Base-by-base conservation (phyloP, 2,329 filamentous ascomycete genomes). In the Byssoonygena ceratinophila region DNA sequence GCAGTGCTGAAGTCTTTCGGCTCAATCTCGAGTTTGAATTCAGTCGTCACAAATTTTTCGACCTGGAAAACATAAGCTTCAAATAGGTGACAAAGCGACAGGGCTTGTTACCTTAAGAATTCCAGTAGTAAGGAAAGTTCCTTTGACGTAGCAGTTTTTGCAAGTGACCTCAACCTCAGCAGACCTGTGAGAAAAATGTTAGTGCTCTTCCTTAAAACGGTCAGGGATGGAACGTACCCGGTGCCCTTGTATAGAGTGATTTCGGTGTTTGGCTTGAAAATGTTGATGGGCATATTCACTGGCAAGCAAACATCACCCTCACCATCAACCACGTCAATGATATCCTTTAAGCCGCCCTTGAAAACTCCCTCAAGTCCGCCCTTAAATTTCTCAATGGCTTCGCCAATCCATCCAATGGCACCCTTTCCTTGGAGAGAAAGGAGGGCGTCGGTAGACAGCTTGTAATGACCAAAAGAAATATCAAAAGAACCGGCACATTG, bases 61-160 rank as follows among this genome's bases (percentile, higher is more conserved):
- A 63, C 55, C 52, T 57, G 29, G 12, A 46, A 23, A 20, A 46
- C 14, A 39, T 52, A 12, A 55, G 36, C 25, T n/a, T 37, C 22
- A 7, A 18, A 4, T 8, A 9, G 23, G 8, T 31, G 14, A 27
- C 8, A 36, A 18, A 27, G 14, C 34, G 20, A 52, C 23, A 32
- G 54, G 54, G 34, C 51, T 55, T 8, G 36, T 12, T 25, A 63
- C 61, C 27, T 58, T 59, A 3, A 65, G 23, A 27, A 49, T 51
- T 23, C 63, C 63, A 5, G 50, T 53, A n/a, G 64, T 53, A 40
- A 59, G 51, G 32, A 64, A 59, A 25, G 53, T 59, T 12, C 63
- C 63, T 1, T 47, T 44, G 0, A 64, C 54, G 43, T 58, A 65
- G 47, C 63, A 65, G 34, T 64, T 58, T 32, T 54, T 53, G 40